Base-by-base conservation (phyloP, 495 filamentous ascomycete genomes). In the Penicillium cinerascens region DNA sequence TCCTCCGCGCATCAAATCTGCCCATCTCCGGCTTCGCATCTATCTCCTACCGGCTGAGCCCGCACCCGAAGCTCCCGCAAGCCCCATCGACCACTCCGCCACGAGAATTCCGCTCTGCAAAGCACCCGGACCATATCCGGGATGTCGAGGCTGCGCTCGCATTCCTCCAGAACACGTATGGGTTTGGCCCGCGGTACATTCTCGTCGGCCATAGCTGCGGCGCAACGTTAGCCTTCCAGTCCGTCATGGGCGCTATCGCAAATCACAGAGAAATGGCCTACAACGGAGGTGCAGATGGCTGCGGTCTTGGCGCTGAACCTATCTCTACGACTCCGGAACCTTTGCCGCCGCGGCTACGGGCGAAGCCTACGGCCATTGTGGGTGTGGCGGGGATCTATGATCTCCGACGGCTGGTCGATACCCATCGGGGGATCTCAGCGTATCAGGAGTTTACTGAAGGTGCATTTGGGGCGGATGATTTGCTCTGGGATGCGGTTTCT, bases 141-240 rank as follows among this genome's bases (percentile, higher is more conserved):
- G 91, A 96, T 54, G 80, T 93, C 11, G 69, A 81, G 7, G 58
- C 73, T 16, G 89, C 79, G 1, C 58, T 96, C 0, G 55, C 68
- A 0, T 84, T 82, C 48, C 75, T 96, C 10, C 78, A 86, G 53
- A 60, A 67, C 7, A 71, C 73, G 2, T 85, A 82, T 49, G 66
- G 56, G 1, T 75, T 86, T 51, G 69, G 61, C 2, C 55, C 68
- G 0, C 48, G 64, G 22, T 89, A 87, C 59, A 63, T 92, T 6
- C 77, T 96, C 0, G 73, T 82, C 1, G 91, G 91, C 0, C 91
- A 96, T 64, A 86, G 81, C 37, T 87, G 83, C 38, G 91, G 91
- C 11, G 90, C 80, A 0, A 86, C 84, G 0, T 66, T 96, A 11
- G 83, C 83, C 0, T 83, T 89, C 55, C 88, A 93, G 68, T 57